Evolutionary conservation across 2,329 filamentous ascomycete genomes (phyloP), one percentile per base, ranked within the genome.

Genomic region (Seiridium cupressi): DNA sequence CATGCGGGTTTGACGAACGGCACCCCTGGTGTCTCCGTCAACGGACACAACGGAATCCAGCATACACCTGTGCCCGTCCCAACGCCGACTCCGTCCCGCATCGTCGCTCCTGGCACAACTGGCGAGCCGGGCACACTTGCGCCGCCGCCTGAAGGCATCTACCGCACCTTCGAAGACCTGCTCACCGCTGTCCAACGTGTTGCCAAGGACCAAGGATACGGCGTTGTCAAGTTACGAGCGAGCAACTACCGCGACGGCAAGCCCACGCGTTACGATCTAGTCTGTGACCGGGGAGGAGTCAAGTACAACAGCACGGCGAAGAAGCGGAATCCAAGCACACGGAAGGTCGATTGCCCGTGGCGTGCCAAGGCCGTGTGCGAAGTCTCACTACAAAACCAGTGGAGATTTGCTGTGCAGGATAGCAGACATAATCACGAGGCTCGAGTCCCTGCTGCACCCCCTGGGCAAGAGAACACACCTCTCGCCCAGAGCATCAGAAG

Each of bases 301-400:
- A 87, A 87, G 73, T 87, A 87, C 73, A 85, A 78, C 74, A 87
- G 84, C 72, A 87, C 84, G 1, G 84, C 84, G 6, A 87, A 87
- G 78, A 87, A 87, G 75, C 81, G 84, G 60, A 87, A 85, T 65
- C 84, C 84, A 1, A 86, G 83, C 58, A 87, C 84, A 48, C 83
- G 84, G 69, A 87, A 87, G 73, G 83, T 87, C 59, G 84, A 87
- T 70, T 87, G 84, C 60, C 84, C 84, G 9, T 87, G 85, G 76
- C 82, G 84, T 57, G 84, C 84, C 59, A 87, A 87, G 74, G 84
- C 84, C 32, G 84, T 87, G 31, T 87, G 84, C 63, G 84, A 87
- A 68, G 84, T 87, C 5, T 84, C 86, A 69, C 76, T 87, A 9
- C 81, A 81, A 47, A 85, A 87, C 62, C 84, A 86, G 71, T 87